phyloP scores from a whole-genome alignment of 1,139 yeast genomes.

The Yamadazyma friedrichii region DNA sequence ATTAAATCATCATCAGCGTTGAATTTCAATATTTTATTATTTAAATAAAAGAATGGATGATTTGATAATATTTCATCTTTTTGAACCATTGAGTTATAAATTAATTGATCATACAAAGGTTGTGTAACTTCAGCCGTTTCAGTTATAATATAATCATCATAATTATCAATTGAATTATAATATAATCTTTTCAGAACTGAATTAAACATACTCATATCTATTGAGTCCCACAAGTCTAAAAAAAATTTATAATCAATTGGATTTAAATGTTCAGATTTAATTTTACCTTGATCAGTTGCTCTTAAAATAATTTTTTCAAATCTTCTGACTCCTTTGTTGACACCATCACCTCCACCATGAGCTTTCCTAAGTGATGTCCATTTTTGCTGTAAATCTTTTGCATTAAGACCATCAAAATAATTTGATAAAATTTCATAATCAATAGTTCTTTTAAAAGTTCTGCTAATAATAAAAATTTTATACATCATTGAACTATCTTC shows the following conservation, averaged over 20 bases:
- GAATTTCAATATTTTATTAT: slow-evolving; percentile 10
- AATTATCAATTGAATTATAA: slow-evolving; percentile 26
- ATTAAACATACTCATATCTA: slow-evolving; percentile 38
- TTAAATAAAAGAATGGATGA: slow-evolving; percentile 29
- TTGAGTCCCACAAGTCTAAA: slow-evolving; percentile 57
- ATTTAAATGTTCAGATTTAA: slow-evolving; percentile 45
- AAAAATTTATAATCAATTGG: slow-evolving; percentile 49
- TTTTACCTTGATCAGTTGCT: slow-evolving; percentile 50
- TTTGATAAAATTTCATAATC: slow-evolving; percentile 59
- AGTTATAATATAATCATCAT: slow-evolving; percentile 24
- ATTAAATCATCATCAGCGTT: slow-evolving; percentile 14
- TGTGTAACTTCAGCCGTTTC: slow-evolving; percentile 23
- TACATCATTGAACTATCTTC: slow-evolving; percentile 51
- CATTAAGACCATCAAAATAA: slow-evolving; percentile 37
- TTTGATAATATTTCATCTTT: slow-evolving; percentile 46
- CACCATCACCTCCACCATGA: slow-evolving; percentile 53
- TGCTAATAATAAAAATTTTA: slow-evolving; percentile 62
- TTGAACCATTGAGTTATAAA: slow-evolving; percentile 53
- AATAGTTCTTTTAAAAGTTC: slow-evolving; percentile 51
- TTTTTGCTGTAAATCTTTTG: slow-evolving; percentile 45
- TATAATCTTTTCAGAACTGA: slow-evolving; percentile 32
- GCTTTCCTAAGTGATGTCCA: slow-evolving; percentile 63
- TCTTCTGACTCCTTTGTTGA: slow-evolving; percentile 50
- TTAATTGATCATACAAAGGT: slow-evolving; percentile 36
- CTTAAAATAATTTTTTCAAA: slow-evolving; percentile 59